Percentiles rank a stretch among this genome's conserved stretches.
Evolutionary conservation across 345 rosid genomes (phyloP).

Genomic region (Mallotus nudiflorus): DNA sequence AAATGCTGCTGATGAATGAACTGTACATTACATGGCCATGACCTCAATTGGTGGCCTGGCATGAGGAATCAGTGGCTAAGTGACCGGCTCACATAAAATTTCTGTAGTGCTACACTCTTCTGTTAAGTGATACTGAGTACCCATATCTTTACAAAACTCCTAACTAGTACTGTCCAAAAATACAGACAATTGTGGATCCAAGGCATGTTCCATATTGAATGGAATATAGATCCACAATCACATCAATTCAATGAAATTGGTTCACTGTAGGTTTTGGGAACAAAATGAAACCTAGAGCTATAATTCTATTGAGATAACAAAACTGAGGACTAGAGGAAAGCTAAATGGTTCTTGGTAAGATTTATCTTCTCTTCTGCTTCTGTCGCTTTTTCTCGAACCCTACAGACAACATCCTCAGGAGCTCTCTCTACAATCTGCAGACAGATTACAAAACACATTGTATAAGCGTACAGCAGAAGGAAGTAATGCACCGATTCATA

Average conservation of each 20-base stretch:
- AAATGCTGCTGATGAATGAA: too few relatives aligned
- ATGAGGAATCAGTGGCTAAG: background rate
- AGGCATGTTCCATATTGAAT: too few relatives aligned
- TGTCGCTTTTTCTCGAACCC: slow-evolving; percentile 76
- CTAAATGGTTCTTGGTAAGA: slow-evolving; percentile 75
- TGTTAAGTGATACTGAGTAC: background rate
- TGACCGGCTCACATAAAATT: background rate
- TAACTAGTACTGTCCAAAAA: too few relatives aligned
- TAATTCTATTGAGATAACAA: slow-evolving; percentile 50
- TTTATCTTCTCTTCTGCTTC: slow-evolving; percentile 88
- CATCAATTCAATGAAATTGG: background rate
- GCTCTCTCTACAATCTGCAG: slow-evolving; percentile 82
- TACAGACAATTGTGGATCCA: background rate
- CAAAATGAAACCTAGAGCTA: background rate
- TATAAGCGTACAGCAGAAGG: background rate
- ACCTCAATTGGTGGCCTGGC: background rate
- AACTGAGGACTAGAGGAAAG: slow-evolving; percentile 67
- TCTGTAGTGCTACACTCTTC: background rate
- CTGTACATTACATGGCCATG: background rate
- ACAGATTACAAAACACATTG: slow-evolving; percentile 3
- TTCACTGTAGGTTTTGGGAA: background rate
- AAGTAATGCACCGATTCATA: background rate
- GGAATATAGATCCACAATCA: background rate
- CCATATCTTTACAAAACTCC: background rate
- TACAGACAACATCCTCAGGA: slow-evolving; percentile 75